Conservation (phyloP, 169 alveolate species). For the Miamiensis avidus region DNA sequence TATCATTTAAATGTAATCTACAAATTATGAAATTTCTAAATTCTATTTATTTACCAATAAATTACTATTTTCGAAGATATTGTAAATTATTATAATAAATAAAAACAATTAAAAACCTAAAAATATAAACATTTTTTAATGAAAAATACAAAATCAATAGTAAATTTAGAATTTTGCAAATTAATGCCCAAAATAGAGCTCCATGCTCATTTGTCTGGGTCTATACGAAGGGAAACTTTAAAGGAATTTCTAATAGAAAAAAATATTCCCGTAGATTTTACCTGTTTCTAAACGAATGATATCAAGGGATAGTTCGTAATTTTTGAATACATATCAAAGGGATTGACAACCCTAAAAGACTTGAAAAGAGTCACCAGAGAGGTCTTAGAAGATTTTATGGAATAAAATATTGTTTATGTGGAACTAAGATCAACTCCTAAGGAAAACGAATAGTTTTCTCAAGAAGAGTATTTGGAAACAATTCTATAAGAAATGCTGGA, state of each 20-base stretch:
- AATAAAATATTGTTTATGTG: conserved; percentile 62
- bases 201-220: conserved; percentile 83
- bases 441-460: conserved; percentile 52
- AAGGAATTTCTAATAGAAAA: conserved; percentile 57
- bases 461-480: conserved; percentile 60
- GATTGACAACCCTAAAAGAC: conserved; percentile 46
- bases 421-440: conserved; percentile 83
- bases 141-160: no score
- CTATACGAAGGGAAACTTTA: conserved; percentile 70
- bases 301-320: conserved; percentile 61
- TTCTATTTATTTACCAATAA: no score
- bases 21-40: no score
- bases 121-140: no score
- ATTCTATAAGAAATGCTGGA: conserved; percentile 55
- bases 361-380: conserved; percentile 63
- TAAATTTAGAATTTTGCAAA: no score
- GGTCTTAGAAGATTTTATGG: conserved; percentile 71
- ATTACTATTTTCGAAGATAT: no score
- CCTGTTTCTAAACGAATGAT: conserved; percentile 49
- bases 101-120: no score
- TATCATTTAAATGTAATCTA: no score
- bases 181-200: conserved; percentile 73
- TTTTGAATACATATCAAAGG: conserved; percentile 52
- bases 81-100: no score
- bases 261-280: conserved; percentile 42